Evolutionary conservation across 2,329 filamentous ascomycete genomes (phyloP).

Genomic region (Proliferodiscus dingleyae): DNA sequence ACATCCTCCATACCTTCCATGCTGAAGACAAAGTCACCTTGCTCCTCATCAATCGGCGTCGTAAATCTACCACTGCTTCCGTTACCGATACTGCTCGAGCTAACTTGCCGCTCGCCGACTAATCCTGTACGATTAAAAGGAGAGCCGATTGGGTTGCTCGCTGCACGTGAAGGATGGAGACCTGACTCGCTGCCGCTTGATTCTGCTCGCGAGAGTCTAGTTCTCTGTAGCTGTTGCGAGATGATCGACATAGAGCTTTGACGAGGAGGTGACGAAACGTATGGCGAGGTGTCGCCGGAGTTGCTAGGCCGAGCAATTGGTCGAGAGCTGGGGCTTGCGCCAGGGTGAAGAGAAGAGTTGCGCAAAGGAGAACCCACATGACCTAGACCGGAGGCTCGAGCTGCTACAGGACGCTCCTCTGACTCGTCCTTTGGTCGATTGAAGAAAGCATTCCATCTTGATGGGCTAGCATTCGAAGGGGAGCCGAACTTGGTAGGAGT

Average conservation of each 20-base stretch:
- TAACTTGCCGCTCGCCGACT: conserved; percentile 52
- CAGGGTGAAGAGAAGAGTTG: conserved; percentile 56
- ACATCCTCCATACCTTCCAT: conserved; percentile 64
- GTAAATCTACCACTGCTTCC: conserved; percentile 50
- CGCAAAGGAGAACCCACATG: conserved; percentile 62
- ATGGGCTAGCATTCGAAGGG: conserved; percentile 53
- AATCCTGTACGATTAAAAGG: conserved; percentile 38
- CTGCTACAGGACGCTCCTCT: conserved; percentile 36
- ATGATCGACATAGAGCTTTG: conserved; percentile 50
- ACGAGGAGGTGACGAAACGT: conserved; percentile 30
- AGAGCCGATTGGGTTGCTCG: conserved; percentile 35
- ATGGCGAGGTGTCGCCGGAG: conserved; percentile 29
- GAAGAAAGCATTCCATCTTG: conserved; percentile 57
- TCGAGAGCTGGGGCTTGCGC: conserved; percentile 38
- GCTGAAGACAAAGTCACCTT: conserved; percentile 58
- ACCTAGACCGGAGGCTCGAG: conserved; percentile 52
- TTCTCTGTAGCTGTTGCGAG: conserved; percentile 59
- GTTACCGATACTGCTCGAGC: conserved; percentile 47
- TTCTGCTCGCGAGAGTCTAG: conserved; percentile 44
- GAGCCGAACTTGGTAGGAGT: conserved; percentile 55
- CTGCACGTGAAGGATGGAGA: conserved; percentile 43
- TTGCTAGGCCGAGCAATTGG: conserved; percentile 36
- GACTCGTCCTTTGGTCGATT: conserved; percentile 50
- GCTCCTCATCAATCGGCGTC: conserved; percentile 61
- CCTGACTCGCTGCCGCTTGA: conserved; percentile 40